Base-by-base conservation (phyloP, 345 rosid species). In the Alliaria petiolata region DNA sequence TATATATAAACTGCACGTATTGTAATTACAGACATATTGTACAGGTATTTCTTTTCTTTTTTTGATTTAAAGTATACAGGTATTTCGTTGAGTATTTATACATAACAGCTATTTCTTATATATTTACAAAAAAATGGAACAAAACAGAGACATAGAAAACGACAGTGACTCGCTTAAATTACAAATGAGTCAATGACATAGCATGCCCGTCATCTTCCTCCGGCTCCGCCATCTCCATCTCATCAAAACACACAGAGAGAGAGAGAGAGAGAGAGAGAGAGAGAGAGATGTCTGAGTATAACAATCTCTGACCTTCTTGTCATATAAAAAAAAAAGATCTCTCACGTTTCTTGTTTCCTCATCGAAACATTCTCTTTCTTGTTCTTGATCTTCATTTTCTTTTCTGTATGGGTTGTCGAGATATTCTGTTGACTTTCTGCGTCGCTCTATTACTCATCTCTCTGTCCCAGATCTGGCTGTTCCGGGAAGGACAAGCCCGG, bases 381-480 rank as follows among this genome's bases (percentile, higher is more conserved):
- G 38, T 57, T 57, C 52, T 20, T 66, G 19, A 8, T 33, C 39
- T 33, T 15, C 10, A 0, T 46, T 30, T 39, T 17, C 7, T 35
- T 36, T 39, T 47, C 59, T 58, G 22, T 51, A 50, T 59, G 78
- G 78, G 74, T 54, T 68, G 74, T 62, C 50, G 74, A 69, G 69
- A 62, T 45, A 55, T 68, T 62, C 52, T 68, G 44, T 44, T 61
- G 65, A 68, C 70, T 68, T 52, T 68, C 74, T 53, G 59, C 13
- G 42, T 68, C 11, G 74, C 73, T 43, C 58, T 75, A 16, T 36
- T 75, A 56, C 57, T 75, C 64, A 68, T 62, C 5, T 75, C 43
- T 53, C 59, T 69, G 13, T 44, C 68, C 57, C 79, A 75, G 59
- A 54, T 75, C 74, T 68, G 74, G 79, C 49, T 62, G 28, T 75